Evolutionary conservation across 2,329 filamentous ascomycete genomes (phyloP), one percentile per base, ranked within the genome.

Genomic region (Aciculosporium take): DNA sequence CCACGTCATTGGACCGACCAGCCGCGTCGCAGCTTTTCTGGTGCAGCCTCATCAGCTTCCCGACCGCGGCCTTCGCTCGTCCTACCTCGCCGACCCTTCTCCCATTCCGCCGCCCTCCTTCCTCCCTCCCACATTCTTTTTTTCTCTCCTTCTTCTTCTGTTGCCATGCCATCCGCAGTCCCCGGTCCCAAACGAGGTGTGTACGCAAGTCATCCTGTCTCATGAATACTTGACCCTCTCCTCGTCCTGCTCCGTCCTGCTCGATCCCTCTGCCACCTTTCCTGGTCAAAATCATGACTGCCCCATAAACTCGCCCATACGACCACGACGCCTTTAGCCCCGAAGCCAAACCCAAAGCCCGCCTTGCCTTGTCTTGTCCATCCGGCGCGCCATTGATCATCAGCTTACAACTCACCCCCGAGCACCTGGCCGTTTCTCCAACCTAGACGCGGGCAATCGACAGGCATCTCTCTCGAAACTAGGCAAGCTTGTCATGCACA

Each of bases 401-500:
- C 39, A 31, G 34, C 44, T 49, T 36, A 49, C 44, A n/a, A n/a
- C n/a, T 20, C 18, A 28, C 23, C 21, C 24, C 30, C 39, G 41
- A 35, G 46, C 29, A 32, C 40, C 24, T 48, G 27, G 40, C 27
- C 39, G 43, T 41, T 40, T 23, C 38, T 40, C 28, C 21, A 20
- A 43, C 44, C 30, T 41, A 60, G 57, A 56, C 49, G 47, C 51
- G 46, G 55, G 54, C 44, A 55, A 51, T 40, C 55, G 52, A 54
- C 60, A 63, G 53, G 57, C 61, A 45, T 61, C 61, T 45, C 62
- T 65, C 43, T 65, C 62, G 38, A 55, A 55, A 42, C 54, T 66
- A 44, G 61, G 63, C 42, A 66, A 66, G 55, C 56, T 64, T 57
- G 64, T 63, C 57, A 67, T 67, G 64, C 62, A 61, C 58, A 64